Conservation (phyloP, 2,329 filamentous ascomycete species). For the Venturia nashicola region DNA sequence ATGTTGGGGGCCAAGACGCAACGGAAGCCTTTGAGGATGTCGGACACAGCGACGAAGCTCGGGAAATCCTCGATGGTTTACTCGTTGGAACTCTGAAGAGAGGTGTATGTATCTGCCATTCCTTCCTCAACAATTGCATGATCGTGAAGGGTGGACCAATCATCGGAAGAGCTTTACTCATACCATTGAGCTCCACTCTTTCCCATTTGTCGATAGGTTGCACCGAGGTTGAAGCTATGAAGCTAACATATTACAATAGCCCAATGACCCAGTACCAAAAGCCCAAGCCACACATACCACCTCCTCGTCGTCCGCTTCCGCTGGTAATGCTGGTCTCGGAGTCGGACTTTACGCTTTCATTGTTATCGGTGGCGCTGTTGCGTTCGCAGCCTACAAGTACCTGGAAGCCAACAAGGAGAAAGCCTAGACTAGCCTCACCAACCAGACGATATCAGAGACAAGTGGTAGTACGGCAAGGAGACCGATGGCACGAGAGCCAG, state of each 20-base stretch:
- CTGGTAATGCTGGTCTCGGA: slow-evolving; percentile 47
- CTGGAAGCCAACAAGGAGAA: slow-evolving; percentile 37
- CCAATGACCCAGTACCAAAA: slow-evolving; percentile 68
- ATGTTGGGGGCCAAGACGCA: slow-evolving; percentile 89
- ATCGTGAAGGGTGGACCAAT: background rate
- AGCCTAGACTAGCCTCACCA: background rate
- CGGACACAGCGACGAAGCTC: slow-evolving; percentile 95
- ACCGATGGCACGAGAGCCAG: background rate
- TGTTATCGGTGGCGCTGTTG: slow-evolving; percentile 61
- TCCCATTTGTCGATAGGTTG: background rate
- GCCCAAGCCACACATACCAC: slow-evolving; percentile 37
- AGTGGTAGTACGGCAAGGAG: background rate
- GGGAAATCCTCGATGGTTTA: slow-evolving; percentile 76
- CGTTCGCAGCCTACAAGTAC: slow-evolving; percentile 80
- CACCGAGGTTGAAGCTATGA: background rate
- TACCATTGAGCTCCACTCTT: background rate
- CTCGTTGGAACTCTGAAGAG: slow-evolving; percentile 69
- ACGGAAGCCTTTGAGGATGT: slow-evolving; percentile 99
- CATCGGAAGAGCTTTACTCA: background rate
- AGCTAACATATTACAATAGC: slow-evolving; percentile 30
- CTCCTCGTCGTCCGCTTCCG: slow-evolving; percentile 37
- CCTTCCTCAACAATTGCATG: background rate
- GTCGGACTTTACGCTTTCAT: slow-evolving; percentile 72
- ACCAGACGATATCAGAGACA: background rate
- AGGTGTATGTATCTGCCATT: slow-evolving; percentile 43